Evolutionary conservation across 345 rosid genomes (phyloP), one percentile per base, ranked within the genome.

Genomic region (rapeseed (Brassica napus)): DNA sequence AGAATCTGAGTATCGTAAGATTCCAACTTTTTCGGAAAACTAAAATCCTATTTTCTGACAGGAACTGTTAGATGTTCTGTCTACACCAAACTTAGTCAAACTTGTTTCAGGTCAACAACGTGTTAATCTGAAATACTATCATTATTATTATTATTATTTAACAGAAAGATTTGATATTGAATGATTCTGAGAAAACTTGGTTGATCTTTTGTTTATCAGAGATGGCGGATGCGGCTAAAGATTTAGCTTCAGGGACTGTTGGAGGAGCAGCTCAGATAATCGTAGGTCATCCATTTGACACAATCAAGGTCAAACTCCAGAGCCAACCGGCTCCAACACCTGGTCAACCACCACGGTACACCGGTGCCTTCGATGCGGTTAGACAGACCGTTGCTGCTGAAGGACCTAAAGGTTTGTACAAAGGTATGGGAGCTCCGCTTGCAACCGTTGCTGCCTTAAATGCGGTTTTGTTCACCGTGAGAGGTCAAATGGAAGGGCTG

Each of bases 371-470:
- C 68, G 97, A 95, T 85, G 97, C 97, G 16, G 97, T 93, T 70
- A 88, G 71, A 82, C 90, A 95, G 81, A 95, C 99, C 42, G 1
- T 95, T 74, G 89, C 93, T 66, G 89, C 93, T 5, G 99, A 95
- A 89, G 98, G 99, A 14, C 89, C 92, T 10, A 82, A 94, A 71
- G 99, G 98, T 73, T 85, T 95, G 80, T 95, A 88, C 83, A 95
- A 95, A 78, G 98, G 99, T 30, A 95, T 95, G 99, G 99, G 99
- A 24, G 99, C 98, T 77, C 99, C 99, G 2, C 88, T 95, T 21
- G 99, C 97, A 65, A 93, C 99, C 44, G 98, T 95, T 79, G 98
- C 99, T 3, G 99, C 94, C 79, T 88, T 95, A 85, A 95, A 95
- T 78, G 99, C 99, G 12, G 90, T 90, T 68, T 90, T 95, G 70